These are phyloP conservation scores for Laetiporus sulphureus DNA, from an alignment of 1,284 basidiomycete species.

Conservation along the genomic window DNA sequence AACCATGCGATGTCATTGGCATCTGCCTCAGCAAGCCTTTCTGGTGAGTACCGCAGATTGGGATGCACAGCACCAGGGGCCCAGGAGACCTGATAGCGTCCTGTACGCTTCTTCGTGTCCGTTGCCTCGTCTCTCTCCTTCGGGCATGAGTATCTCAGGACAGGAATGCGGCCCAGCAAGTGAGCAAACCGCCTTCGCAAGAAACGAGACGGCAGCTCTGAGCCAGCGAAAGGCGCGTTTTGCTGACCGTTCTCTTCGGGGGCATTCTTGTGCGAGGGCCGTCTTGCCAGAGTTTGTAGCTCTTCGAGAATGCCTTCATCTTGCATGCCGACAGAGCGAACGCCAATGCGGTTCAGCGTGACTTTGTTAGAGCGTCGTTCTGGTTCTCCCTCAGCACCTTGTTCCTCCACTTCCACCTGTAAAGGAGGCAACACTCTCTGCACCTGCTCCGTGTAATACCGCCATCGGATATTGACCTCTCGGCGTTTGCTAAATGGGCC, in stretches of 20 bases:
- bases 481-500: conserved; percentile 67
- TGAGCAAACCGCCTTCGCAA: conserved; percentile 59
- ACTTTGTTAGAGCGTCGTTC: conserved; percentile 7
- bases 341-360: conserved; percentile 18
- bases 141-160: conserved; percentile 33
- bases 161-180: conserved; percentile 51
- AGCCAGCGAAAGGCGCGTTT: conserved; percentile 8
- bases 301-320: conserved; percentile 38
- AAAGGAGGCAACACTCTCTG: conserved; percentile 56
- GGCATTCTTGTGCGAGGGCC: not conserved
- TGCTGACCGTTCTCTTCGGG: conserved; percentile 9
- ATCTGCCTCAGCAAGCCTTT: conserved; percentile 22
- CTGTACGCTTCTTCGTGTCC: not conserved
- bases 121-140: not conserved
- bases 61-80: conserved; percentile 19
- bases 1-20: conserved; percentile 31
- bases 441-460: conserved; percentile 50
- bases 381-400: conserved; percentile 2
- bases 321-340: conserved; percentile 39
- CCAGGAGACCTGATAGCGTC: conserved; percentile 1
- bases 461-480: conserved; percentile 65
- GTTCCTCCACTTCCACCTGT: conserved; percentile 28
- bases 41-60: conserved; percentile 6
- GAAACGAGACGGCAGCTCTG: conserved; percentile 35
- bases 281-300: conserved; percentile 37